phyloP scores from a whole-genome alignment of 495 filamentous ascomycete genomes.

The Talaromyces adpressus region DNA sequence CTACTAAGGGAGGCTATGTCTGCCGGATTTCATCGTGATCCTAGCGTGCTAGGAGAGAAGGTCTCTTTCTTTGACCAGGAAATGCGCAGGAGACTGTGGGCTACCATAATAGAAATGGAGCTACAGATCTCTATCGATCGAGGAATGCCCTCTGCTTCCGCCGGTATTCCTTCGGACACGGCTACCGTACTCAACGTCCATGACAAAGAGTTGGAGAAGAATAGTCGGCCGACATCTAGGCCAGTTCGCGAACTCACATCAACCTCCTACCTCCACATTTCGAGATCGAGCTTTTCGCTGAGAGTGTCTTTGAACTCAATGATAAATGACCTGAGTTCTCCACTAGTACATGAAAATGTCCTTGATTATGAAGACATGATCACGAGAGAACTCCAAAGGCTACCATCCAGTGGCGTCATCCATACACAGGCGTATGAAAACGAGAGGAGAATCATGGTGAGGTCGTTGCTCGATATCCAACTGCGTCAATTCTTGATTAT shows the following conservation, averaged over 20 bases:
- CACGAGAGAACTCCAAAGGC: conserved; percentile 15
- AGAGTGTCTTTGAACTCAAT: conserved; percentile 20
- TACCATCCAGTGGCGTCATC: conserved; percentile 13
- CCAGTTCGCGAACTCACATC: conserved; percentile 13
- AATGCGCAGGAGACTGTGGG: conserved; percentile 49
- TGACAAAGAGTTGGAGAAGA: conserved; percentile 38
- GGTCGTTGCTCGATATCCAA: conserved; percentile 20
- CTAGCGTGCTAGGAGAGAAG: conserved; percentile 26
- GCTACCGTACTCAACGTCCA: conserved; percentile 39
- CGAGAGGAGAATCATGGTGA: not conserved
- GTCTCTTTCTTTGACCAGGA: conserved; percentile 43
- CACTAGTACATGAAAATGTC: conserved; percentile 19
- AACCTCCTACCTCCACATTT: conserved; percentile 19
- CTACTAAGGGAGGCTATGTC: conserved; percentile 43
- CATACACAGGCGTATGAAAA: not conserved
- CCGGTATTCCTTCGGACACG: conserved; percentile 43
- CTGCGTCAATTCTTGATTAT: conserved; percentile 23
- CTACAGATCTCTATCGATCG: conserved; percentile 46
- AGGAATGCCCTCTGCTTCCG: conserved; percentile 45
- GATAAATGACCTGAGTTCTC: conserved; percentile 20
- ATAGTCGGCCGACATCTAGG: conserved; percentile 10
- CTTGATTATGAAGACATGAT: conserved; percentile 21
- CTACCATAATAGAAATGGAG: conserved; percentile 46
- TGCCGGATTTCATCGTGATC: conserved; percentile 51
- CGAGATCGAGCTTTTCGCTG: conserved; percentile 16